Evolutionary conservation across 306 rosid genomes (phyloP).

Genomic region (Morella rubra): DNA sequence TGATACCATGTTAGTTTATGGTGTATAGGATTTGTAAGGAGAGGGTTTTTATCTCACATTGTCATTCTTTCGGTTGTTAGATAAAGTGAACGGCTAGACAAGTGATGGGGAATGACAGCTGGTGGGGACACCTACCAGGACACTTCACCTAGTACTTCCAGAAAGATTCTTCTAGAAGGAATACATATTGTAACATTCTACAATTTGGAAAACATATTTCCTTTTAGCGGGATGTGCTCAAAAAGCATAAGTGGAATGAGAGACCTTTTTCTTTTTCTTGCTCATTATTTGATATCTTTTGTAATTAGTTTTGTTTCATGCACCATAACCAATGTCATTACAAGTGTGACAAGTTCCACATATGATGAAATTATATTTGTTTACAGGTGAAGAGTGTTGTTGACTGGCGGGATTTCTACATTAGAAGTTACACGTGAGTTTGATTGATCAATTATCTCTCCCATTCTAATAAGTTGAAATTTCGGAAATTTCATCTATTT

Average conservation of each 20-base stretch:
- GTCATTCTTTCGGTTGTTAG: too few species aligned
- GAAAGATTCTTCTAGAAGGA: too few species aligned
- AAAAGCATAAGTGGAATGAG: too few species aligned
- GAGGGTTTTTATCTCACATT: too few species aligned
- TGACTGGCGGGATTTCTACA: constrained; percentile 92
- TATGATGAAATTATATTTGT: constrained; percentile 9
- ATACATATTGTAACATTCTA: too few species aligned
- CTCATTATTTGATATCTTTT: not conserved
- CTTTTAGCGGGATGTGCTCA: not conserved
- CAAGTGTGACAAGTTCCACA: not conserved
- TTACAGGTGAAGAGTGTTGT: constrained; percentile 86
- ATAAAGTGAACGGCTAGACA: too few species aligned
- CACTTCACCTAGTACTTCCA: too few species aligned
- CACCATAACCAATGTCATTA: not conserved
- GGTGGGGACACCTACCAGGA: too few species aligned
- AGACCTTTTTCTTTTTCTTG: not conserved
- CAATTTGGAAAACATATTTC: not conserved
- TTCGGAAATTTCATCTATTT: constrained; percentile 10
- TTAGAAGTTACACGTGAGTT: constrained; percentile 72
- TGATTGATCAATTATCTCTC: constrained; percentile 19
- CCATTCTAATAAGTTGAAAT: constrained; percentile 16
- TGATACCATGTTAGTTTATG: too few species aligned
- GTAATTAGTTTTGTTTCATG: not conserved
- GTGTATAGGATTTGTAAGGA: too few species aligned
- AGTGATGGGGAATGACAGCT: too few species aligned